Evolutionary conservation across 495 filamentous ascomycete species (phyloP).

Genomic region (Hypoxylon lienhwacheense): DNA sequence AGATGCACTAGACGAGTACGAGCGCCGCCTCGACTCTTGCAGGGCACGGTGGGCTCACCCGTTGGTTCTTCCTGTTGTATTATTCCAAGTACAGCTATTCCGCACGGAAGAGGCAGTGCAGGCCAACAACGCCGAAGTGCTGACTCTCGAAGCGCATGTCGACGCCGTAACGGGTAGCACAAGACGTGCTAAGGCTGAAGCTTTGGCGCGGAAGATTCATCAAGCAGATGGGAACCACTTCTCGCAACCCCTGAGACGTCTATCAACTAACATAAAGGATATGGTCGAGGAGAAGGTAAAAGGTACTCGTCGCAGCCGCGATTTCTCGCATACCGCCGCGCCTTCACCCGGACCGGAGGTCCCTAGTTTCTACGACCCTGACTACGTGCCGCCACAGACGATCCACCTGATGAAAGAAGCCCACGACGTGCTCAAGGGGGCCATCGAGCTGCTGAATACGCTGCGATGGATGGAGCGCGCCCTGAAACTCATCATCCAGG

Average conservation of each 20-base stretch:
- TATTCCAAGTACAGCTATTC: conserved; percentile 40
- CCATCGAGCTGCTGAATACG: conserved; percentile 39
- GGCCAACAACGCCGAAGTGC: conserved; percentile 37
- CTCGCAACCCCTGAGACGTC: conserved; percentile 30
- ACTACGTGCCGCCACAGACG: conserved; percentile 38
- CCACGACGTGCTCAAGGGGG: conserved; percentile 38
- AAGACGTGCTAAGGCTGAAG: conserved; percentile 33
- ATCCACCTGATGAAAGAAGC: conserved; percentile 43
- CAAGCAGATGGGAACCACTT: conserved; percentile 18
- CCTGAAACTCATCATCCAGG: conserved; percentile 36
- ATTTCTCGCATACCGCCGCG: background rate
- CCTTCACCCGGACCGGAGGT: conserved; percentile 9
- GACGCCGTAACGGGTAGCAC: conserved; percentile 39
- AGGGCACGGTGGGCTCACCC: conserved; percentile 40
- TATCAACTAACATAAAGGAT: conserved; percentile 27
- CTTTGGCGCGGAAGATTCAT: conserved; percentile 28
- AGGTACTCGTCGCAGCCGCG: conserved; percentile 17
- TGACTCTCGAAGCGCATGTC: conserved; percentile 36
- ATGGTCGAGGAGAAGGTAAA: conserved; percentile 34
- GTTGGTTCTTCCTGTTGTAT: conserved; percentile 36
- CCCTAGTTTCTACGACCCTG: conserved; percentile 29
- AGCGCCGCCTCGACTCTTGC: conserved; percentile 39
- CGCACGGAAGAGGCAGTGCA: conserved; percentile 40
- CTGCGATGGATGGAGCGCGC: conserved; percentile 44
- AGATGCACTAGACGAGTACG: conserved; percentile 41